Evolutionary conservation across 2,329 filamentous ascomycete genomes (phyloP), one percentile per base, ranked within the genome.

Genomic region (Hypoxylon sp.): DNA sequence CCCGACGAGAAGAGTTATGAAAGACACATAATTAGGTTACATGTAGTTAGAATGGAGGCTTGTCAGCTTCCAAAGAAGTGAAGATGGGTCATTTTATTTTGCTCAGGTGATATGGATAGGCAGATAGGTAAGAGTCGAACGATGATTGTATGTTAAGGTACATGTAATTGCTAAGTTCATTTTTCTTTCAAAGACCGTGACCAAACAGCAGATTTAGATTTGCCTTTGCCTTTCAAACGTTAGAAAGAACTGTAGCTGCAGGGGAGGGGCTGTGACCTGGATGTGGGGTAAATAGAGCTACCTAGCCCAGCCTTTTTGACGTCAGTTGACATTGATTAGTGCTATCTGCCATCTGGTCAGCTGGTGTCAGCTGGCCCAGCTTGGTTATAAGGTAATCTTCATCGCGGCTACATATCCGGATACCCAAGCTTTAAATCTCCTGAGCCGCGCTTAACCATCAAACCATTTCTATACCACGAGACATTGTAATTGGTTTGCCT

Each of bases 41-140:
- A n/a, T n/a, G 19, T 11, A 31, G 5, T 13, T 31, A 27, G 37
- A 35, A 41, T 35, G 19, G 29, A 20, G 16, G 36, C 42, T 52
- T 25, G 49, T 42, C 34, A 54, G 40, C 30, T 45, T 13, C 23
- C 31, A 21, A 19, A 49, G 35, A 44, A n/a, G 48, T 48, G 38
- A 50, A 41, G 34, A 25, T 36, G 42, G 32, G 20, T 21, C 35
- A 13, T 48, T 44, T 21, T 41, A n/a, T 35, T 31, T 8, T 52
- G 37, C 29, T 45, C 48, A 56, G 52, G 52, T 56, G 52, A 55
- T 36, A 32, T 30, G n/a, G n/a, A n/a, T n/a, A n/a, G n/a, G n/a
- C n/a, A n/a, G n/a, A n/a, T n/a, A n/a, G n/a, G n/a, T n/a, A n/a
- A n/a, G n/a, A 41, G 43, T 56, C 41, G 52, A 51, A 52, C 21